Evolutionary conservation across 176 grass and related monocot genomes (phyloP).

Genomic region (Ensete glaucum): DNA sequence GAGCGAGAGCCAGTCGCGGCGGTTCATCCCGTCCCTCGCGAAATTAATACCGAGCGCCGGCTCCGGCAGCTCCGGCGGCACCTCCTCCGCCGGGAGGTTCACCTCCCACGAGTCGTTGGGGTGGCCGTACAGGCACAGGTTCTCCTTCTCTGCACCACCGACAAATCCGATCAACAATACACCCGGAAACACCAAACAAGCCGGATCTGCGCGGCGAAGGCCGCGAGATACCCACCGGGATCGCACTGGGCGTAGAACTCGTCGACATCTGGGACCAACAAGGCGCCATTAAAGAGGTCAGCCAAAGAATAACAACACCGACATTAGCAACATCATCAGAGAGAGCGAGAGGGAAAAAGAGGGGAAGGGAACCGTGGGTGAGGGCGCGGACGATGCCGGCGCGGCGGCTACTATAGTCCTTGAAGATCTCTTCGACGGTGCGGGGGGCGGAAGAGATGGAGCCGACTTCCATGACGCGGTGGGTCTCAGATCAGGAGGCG

Average conservation of each 20-base stretch:
- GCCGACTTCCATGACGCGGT: constrained; percentile 10
- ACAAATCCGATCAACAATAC: background rate
- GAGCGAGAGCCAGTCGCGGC: constrained; percentile 18
- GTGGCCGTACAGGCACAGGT: constrained; percentile 21
- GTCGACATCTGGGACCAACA: constrained; percentile 13
- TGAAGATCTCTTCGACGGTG: constrained; percentile 24
- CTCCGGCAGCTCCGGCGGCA: constrained; percentile 19
- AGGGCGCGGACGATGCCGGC: constrained; percentile 17
- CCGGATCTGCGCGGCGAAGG: background rate
- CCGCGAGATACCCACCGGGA: constrained; percentile 3
- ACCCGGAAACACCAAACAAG: background rate
- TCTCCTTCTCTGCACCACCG: constrained; percentile 14
- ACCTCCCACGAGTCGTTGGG: constrained; percentile 20
- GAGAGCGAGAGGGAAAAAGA: background rate
- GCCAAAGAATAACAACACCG: background rate
- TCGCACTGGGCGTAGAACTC: constrained; percentile 24
- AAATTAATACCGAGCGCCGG: constrained; percentile 18
- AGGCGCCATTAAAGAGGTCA: background rate
- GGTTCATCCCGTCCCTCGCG: constrained; percentile 21
- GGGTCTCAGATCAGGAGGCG: background rate
- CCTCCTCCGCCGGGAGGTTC: constrained; percentile 23
- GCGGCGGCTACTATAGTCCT: constrained; percentile 18
- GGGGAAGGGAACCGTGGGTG: background rate
- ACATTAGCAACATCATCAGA: background rate
- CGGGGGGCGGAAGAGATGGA: constrained; percentile 17